These are phyloP conservation scores for Exophiala sp. DNA, from an alignment of 2,329 filamentous ascomycete genomes.

Conservation along the genomic window DNA sequence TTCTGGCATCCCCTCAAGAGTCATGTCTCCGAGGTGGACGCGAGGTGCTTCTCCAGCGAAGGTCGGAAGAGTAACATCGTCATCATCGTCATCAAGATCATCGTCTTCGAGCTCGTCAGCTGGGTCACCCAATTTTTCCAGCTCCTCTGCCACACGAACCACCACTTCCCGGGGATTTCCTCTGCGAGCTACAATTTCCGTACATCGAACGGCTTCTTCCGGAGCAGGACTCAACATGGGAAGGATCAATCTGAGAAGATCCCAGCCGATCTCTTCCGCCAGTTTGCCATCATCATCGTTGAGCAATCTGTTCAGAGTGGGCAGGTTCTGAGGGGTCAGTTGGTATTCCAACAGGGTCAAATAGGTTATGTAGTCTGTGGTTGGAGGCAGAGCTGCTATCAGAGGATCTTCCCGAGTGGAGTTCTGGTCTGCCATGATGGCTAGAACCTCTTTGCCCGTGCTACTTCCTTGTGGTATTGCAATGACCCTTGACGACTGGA, in stretches of 20 bases:
- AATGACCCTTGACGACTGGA: neutral
- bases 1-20: constrained; percentile 26
- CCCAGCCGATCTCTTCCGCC: constrained; percentile 64
- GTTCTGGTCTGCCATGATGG: neutral
- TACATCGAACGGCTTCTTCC: constrained; percentile 50
- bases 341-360: constrained; percentile 64
- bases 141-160: constrained; percentile 59
- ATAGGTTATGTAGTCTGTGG: constrained; percentile 64
- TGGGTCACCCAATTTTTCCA: constrained; percentile 55
- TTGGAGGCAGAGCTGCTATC: constrained; percentile 57
- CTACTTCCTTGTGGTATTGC: too few species aligned
- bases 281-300: constrained; percentile 61
- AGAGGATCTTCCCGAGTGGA: constrained; percentile 42
- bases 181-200: constrained; percentile 59
- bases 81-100: constrained; percentile 38
- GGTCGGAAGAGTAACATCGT: constrained; percentile 23
- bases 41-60: constrained; percentile 29
- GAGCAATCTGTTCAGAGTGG: constrained; percentile 56
- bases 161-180: constrained; percentile 65
- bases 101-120: constrained; percentile 33
- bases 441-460: neutral
- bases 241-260: constrained; percentile 59
- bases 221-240: constrained; percentile 52
- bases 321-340: constrained; percentile 55
- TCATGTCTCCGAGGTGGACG: constrained; percentile 28